Conservation (phyloP, 768 basidiomycete genomes). For the Lentinula raphanica region DNA sequence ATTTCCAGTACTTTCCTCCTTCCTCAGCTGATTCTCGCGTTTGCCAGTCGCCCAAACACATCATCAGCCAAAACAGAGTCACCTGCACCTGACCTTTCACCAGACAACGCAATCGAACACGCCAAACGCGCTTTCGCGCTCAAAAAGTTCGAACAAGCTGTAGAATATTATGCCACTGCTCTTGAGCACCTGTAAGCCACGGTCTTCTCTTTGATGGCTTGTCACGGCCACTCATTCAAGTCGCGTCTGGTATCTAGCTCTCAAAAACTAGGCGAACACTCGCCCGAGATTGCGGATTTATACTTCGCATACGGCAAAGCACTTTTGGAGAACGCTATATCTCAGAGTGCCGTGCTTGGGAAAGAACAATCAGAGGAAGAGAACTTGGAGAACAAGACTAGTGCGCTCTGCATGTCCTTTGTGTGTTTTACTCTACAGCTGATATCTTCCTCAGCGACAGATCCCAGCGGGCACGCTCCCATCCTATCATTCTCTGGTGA, state of each 20-base stretch:
- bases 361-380: constrained; percentile 70
- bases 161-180: constrained; percentile 78
- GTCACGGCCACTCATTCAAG: constrained; percentile 5
- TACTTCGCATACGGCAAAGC: constrained; percentile 93
- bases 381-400: constrained; percentile 29
- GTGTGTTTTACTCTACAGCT: not conserved
- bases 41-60: not conserved
- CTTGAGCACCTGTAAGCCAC: constrained; percentile 76
- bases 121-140: constrained; percentile 88
- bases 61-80: not conserved
- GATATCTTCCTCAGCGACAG: not conserved
- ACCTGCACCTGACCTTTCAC: constrained; percentile 16
- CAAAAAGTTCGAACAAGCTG: constrained; percentile 79
- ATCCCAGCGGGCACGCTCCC: constrained; percentile 40
- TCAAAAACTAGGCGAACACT: constrained; percentile 69
- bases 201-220: constrained; percentile 13
- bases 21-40: not conserved
- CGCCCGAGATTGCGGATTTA: constrained; percentile 79
- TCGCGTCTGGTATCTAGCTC: constrained; percentile 45
- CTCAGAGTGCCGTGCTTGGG: constrained; percentile 81
- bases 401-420: constrained; percentile 5
- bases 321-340: constrained; percentile 86
- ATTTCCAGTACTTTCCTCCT: not conserved
- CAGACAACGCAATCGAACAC: constrained; percentile 65
- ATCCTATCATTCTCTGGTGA: constrained; percentile 82